Base-by-base conservation (phyloP, 106 monocot genomes). In the Apostasia ramifera region DNA sequence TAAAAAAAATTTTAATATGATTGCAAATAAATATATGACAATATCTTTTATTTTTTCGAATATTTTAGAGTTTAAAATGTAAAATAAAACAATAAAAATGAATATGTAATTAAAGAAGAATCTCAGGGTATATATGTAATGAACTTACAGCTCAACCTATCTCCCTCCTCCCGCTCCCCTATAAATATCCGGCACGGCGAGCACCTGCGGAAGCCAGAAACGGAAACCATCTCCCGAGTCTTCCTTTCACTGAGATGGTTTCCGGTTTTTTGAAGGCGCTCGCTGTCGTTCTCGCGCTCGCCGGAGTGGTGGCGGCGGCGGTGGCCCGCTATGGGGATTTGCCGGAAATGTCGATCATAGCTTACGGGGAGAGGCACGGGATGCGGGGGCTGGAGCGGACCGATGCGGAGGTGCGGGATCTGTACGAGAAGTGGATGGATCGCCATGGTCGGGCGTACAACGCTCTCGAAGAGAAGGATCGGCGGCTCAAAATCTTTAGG, bases 401-500 rank as follows among this genome's bases (percentile, higher is more conserved):
- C 59, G 87, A 91, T 43, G 84, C 66, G 40, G 79, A 84, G 68
- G 12, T 81, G 58, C 49, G 67, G 59, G 59, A 26, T 8, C 41
- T 91, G 43, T 88, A 85, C 79, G 82, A 84, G 39, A 62, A 53
- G 0, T 86, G 88, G 92, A 55, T 78, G 14, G 70, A 43, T 44
- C 41, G 54, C 55, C 76, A 83, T 64, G 66, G 72, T 7, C 79
- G 51, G 75, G 26, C 40, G 8, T 85, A 70, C 79, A 73, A 76
- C 59, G 72, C 59, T 10, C 58, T 83, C 14, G 78, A 57, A 1
- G 82, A 86, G 78, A 72, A 65, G 48, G 80, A 82, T 8, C 63
- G 66, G 53, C 57, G 95, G 40, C 86, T 86, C 74, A 80, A 86
- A 71, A 68, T 89, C 53, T 95, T 95, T 75, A 89, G 77, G 76